These are phyloP conservation scores for Bruguiera gymnorhiza DNA, from an alignment of 345 rosid genomes.

Conservation along the genomic window DNA sequence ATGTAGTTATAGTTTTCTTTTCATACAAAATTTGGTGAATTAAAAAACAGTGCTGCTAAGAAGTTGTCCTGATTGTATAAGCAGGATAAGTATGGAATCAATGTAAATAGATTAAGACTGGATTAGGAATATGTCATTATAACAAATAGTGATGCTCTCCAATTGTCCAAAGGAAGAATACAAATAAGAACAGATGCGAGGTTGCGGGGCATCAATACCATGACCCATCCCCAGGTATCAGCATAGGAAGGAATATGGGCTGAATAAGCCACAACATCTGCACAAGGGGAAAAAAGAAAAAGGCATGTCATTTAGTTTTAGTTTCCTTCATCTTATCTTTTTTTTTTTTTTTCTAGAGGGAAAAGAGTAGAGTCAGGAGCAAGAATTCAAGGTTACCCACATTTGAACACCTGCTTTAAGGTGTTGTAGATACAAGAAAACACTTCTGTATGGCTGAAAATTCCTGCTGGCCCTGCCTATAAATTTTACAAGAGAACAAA, in stretches of 20 bases:
- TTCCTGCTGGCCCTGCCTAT: constrained; percentile 75
- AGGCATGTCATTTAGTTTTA: not conserved
- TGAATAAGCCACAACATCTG: constrained; percentile 62
- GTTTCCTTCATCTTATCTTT: not conserved
- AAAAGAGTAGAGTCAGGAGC: not conserved
- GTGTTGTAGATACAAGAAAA: constrained; percentile 63
- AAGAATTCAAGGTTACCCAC: constrained; percentile 24
- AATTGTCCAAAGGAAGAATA: too few species aligned
- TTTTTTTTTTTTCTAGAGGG: not conserved
- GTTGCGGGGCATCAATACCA: constrained; percentile 33
- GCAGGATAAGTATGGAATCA: too few species aligned
- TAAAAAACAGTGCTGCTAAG: too few species aligned
- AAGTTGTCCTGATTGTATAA: too few species aligned
- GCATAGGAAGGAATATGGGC: constrained; percentile 71
- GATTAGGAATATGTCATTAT: too few species aligned
- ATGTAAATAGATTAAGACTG: too few species aligned
- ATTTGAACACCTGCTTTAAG: constrained; percentile 55
- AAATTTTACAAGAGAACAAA: not conserved
- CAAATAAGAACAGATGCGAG: not conserved
- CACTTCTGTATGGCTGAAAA: constrained; percentile 66
- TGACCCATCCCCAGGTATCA: constrained; percentile 78
- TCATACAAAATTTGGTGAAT: too few species aligned
- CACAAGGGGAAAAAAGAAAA: constrained; percentile 3
- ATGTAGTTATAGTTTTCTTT: too few species aligned
- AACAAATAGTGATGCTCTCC: too few species aligned